phyloP scores from a whole-genome alignment of 306 rosid species.

The Pyrus pyrifolia region DNA sequence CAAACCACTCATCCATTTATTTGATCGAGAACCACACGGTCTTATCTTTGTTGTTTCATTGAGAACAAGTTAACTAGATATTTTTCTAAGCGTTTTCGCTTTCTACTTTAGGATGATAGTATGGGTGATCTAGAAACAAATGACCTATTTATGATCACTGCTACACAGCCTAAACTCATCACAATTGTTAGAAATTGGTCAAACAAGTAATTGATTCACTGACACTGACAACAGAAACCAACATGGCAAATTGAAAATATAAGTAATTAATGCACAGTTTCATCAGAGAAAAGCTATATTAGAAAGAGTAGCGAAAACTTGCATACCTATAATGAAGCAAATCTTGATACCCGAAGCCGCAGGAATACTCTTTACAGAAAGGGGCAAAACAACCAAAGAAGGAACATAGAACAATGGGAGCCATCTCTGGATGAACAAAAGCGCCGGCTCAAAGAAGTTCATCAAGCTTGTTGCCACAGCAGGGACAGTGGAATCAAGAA shows the following conservation, averaged over 20 bases:
- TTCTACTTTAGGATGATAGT: not conserved
- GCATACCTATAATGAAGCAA: constrained; percentile 59
- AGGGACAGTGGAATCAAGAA: constrained; percentile 65
- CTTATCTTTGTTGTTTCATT: too few species aligned
- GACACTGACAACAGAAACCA: not conserved
- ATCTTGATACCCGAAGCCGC: constrained; percentile 88
- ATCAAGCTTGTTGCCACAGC: constrained; percentile 54
- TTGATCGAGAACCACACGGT: too few species aligned
- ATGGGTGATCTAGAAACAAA: not conserved
- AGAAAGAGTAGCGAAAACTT: not conserved
- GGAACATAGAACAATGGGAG: constrained; percentile 93
- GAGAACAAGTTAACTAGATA: too few species aligned
- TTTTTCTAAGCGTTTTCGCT: not conserved
- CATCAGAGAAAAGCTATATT: not conserved
- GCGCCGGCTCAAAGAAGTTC: constrained; percentile 82
- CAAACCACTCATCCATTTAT: too few species aligned
- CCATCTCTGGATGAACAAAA: constrained; percentile 88
- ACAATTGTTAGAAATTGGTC: not conserved
- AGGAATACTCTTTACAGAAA: constrained; percentile 75
- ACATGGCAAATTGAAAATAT: not conserved
- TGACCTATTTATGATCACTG: too few species aligned
- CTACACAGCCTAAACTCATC: too few species aligned
- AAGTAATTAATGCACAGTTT: not conserved
- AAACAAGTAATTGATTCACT: not conserved
- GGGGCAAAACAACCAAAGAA: constrained; percentile 75